phyloP scores from a whole-genome alignment of 2,329 filamentous ascomycete species.

The Raffaelea ambrosiae region DNA sequence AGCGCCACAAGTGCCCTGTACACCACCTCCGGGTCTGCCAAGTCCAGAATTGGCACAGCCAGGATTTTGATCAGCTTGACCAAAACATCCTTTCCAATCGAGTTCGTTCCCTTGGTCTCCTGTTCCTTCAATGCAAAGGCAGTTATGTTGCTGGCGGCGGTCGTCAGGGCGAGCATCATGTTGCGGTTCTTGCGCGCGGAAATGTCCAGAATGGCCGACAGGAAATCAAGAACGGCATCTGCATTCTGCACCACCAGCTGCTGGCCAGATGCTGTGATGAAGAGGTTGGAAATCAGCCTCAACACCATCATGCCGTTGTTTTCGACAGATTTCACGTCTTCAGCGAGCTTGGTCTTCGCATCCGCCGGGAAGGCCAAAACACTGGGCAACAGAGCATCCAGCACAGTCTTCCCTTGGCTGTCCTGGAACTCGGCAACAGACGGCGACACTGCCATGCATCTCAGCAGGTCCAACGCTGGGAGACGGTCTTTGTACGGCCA shows the following conservation, averaged over 20 bases:
- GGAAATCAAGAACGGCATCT: conserved; percentile 37
- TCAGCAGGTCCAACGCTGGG: conserved; percentile 77
- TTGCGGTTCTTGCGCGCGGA: conserved; percentile 62
- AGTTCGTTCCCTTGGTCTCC: conserved; percentile 30
- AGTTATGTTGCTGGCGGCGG: conserved; percentile 75
- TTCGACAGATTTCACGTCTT: conserved; percentile 50
- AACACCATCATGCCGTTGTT: conserved; percentile 86
- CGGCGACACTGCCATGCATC: conserved; percentile 67
- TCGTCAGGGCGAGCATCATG: conserved; percentile 72
- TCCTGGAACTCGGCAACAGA: conserved; percentile 54
- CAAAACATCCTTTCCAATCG: conserved; percentile 32
- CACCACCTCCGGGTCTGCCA: conserved; percentile 71
- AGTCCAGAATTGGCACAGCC: conserved; percentile 52
- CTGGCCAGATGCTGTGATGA: conserved; percentile 65
- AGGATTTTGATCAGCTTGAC: conserved; percentile 44
- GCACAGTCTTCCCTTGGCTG: conserved; percentile 44
- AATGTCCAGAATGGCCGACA: conserved; percentile 53
- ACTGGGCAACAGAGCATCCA: conserved; percentile 41
- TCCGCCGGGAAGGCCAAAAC: conserved; percentile 15
- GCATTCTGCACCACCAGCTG: conserved; percentile 49
- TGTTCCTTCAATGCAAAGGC: conserved; percentile 53
- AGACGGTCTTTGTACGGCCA: conserved; percentile 80
- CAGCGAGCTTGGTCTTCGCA: conserved; percentile 29
- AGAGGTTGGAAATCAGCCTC: conserved; percentile 76
- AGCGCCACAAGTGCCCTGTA: conserved; percentile 76